Base-by-base conservation (phyloP, 176 grass and related monocot genomes). In the Avena eriantha region DNA sequence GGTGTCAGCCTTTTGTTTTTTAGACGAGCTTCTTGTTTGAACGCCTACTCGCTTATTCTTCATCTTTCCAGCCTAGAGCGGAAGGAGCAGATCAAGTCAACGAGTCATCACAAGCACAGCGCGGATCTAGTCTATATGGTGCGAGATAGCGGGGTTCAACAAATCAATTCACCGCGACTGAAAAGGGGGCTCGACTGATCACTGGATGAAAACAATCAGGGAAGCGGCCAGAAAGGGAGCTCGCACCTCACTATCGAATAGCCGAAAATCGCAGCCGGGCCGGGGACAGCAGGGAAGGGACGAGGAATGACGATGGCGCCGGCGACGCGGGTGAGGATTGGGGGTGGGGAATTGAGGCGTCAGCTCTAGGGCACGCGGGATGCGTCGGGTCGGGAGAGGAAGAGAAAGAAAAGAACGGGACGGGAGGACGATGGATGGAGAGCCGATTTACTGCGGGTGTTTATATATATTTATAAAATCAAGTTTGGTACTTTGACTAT, bases 1-100 rank as follows among this genome's bases (percentile, higher is more conserved):
- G 4, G n/a, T 73, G 70, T 11, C 45, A 48, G 70, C n/a, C 1
- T 73, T 73, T 73, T 48, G 70, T 73, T 73, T 73, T 47, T 73
- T 73, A 2, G 11, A 15, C 43, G n/a, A 46, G 70, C 71, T 49
- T 74, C 71, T 74, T 23, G 43, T 74, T 2, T 2, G 43, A 4
- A 74, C 12, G 6, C 71, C n/a, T 47, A 19, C 39, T 63, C 5
- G 63, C 63, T 66, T 33, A 6, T 2, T 66, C 45, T 74, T 74
- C 71, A 74, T 74, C 13, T 74, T 14, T 49, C 43, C 71, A 16
- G 43, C 43, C 45, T 74, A 49, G 13, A 74, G 71, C 2, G 5
- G n/a, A 15, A 49, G 45, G 5, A 73, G 24, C n/a, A 48, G 13
- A 73, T 71, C 39, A 45, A 71, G 39, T 41, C 39, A 41, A 5